phyloP scores from a whole-genome alignment of 768 basidiomycete species.

The Hericium rajendrae region DNA sequence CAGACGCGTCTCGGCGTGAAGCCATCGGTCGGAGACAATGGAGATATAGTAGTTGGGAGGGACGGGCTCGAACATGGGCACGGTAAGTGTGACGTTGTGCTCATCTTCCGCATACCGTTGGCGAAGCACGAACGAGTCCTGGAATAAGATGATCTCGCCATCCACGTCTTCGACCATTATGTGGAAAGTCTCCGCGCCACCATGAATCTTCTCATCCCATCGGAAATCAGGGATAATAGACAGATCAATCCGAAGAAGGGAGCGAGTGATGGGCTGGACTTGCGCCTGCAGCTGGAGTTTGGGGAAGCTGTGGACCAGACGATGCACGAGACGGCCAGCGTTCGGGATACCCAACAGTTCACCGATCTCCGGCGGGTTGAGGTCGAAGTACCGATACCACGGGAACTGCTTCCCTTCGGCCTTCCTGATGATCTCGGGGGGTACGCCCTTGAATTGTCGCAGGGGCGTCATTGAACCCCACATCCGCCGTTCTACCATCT shows the following conservation, averaged over 20 bases:
- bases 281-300: conserved; percentile 93
- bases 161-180: conserved; percentile 96
- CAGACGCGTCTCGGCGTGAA: conserved; percentile 88
- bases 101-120: conserved; percentile 90
- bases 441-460: conserved; percentile 90
- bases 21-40: conserved; percentile 89
- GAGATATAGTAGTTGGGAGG: conserved; percentile 99
- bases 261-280: conserved; percentile 93
- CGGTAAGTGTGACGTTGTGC: conserved; percentile 89
- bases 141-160: conserved; percentile 92
- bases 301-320: conserved; percentile 92
- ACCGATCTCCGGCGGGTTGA: conserved; percentile 85
- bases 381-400: conserved; percentile 95
- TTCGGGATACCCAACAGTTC: conserved; percentile 92
- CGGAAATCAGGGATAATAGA: conserved; percentile 96
- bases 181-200: conserved; percentile 80
- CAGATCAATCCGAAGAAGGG: conserved; percentile 84
- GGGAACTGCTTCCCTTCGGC: conserved; percentile 98
- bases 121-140: conserved; percentile 85
- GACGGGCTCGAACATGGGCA: conserved; percentile 94
- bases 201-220: conserved; percentile 95
- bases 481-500: conserved; percentile 90
- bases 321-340: conserved; percentile 85
- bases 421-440: conserved; percentile 74
- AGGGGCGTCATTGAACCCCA: conserved; percentile 98